Conservation (phyloP, 192 early-diverging fungal genomes). For the Dissophora globulifera region DNA sequence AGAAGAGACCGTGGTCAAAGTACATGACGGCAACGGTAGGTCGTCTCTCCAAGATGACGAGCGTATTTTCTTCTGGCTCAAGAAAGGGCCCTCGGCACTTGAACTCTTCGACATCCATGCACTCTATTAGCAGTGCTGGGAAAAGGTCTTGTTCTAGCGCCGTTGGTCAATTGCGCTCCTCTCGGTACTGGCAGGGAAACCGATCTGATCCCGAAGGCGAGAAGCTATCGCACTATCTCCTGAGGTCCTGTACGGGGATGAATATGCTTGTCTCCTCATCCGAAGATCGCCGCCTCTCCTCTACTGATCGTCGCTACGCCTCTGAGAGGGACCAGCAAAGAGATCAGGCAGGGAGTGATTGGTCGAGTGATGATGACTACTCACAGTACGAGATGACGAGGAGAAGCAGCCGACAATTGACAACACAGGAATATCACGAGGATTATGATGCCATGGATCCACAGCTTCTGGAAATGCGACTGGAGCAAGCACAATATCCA, state of each 20-base stretch:
- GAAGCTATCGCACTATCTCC: slow-evolving; percentile 19
- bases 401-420: slow-evolving; percentile 8
- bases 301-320: background rate
- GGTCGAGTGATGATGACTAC: slow-evolving; percentile 46
- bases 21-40: slow-evolving; percentile 38
- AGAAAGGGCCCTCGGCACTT: slow-evolving; percentile 7
- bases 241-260: slow-evolving; percentile 19
- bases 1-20: slow-evolving; percentile 22
- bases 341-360: slow-evolving; percentile 19
- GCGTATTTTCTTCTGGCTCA: slow-evolving; percentile 10
- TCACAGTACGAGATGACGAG: slow-evolving; percentile 23
- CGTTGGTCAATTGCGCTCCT: background rate
- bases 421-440: background rate
- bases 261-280: slow-evolving; percentile 17
- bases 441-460: background rate
- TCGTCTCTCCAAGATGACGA: slow-evolving; percentile 35
- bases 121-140: background rate
- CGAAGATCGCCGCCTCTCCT: slow-evolving; percentile 11
- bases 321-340: slow-evolving; percentile 4
- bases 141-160: background rate
- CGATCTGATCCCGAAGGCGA: slow-evolving; percentile 13
- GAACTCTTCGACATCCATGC: slow-evolving; percentile 1
- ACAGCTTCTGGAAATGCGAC: background rate
- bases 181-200: slow-evolving; percentile 12
- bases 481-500: slow-evolving; percentile 14